Base-by-base conservation (phyloP, 2,329 filamentous ascomycete genomes). In the Alternaria brassicicola region DNA sequence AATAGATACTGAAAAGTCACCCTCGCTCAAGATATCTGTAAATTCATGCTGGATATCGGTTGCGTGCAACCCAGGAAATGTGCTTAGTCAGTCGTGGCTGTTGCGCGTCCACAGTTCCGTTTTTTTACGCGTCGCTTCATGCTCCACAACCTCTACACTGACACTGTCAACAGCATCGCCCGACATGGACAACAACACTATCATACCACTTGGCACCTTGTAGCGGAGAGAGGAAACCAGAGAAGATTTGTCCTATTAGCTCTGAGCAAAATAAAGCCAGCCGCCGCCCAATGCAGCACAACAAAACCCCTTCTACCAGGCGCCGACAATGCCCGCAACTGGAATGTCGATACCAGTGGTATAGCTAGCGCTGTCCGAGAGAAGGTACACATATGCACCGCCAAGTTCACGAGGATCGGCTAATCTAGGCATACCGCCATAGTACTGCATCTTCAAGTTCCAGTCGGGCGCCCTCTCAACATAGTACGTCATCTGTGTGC, bases 401-500 rank as follows among this genome's bases (percentile, higher is more conserved):
- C 81, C 81, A 8, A 83, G 69, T 68, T 84, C 83, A 66, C 82
- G 79, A 4, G 82, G 80, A 63, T 84, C 78, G 0, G 82, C 83
- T 50, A 85, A 63, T 17, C 83, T 73, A 3, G 82, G 81, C 74
- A 85, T 83, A 1, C 82, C 83, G 8, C 83, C 82, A 63, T 85
- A 85, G 65, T 84, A 84, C 69, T 83, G 80, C 64, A 84, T 76
- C 72, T 85, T 82, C 59, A 81, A 69, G 46, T 83, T 79, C 80
- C 81, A 84, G 59, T 84, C 83, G 0, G 79, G 76, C 48, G 81
- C 78, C 48, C 78, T 76, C 19, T 82, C 80, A 4, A 84, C 78
- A 68, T 79, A 83, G 65, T 83, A 82, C 2, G 80, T 82, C 80
- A 82, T 82, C 70, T 64, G 77, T 47, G 91, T 95, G 81, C 93